Percentiles rank a stretch among this genome's conserved stretches.
phyloP scores from a whole-genome alignment of 192 early-diverging fungal species.

The Coemansia sp. region DNA sequence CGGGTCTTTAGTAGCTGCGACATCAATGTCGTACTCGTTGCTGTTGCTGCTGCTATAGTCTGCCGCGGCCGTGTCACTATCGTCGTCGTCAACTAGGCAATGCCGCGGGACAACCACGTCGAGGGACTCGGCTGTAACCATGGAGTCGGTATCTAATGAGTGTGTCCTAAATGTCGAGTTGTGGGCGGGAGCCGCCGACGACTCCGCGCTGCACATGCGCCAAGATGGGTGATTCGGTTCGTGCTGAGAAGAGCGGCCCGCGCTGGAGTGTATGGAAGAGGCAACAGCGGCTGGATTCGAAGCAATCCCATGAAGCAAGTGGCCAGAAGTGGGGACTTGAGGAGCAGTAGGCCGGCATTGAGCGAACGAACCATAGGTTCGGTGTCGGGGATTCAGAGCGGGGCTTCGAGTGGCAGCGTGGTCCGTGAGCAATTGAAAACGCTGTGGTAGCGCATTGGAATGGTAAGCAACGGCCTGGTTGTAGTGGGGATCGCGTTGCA shows the following conservation, averaged over 20 bases:
- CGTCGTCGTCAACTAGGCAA: neutral
- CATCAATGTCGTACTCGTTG: neutral
- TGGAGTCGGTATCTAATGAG: neutral
- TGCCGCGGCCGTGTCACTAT: neutral
- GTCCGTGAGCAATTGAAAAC: neutral
- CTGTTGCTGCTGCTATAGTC: constrained; percentile 1
- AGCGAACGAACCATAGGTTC: neutral
- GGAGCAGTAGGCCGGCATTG: constrained; percentile 6
- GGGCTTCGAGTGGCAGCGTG: neutral
- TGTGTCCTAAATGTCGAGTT: no score
- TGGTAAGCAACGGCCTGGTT: constrained; percentile 7
- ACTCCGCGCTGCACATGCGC: neutral
- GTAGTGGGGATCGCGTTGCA: constrained; percentile 52
- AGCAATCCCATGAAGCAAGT: neutral
- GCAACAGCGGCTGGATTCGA: neutral
- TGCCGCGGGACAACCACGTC: neutral
- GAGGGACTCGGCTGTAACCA: neutral
- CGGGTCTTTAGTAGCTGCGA: neutral
- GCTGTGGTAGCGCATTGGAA: neutral
- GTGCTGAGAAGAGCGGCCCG: neutral
- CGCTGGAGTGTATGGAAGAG: neutral
- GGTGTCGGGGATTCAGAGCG: neutral
- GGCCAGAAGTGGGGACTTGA: neutral
- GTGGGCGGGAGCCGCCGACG: neutral
- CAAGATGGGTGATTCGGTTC: neutral